Evolutionary conservation across 257 asterid genomes (phyloP), one percentile per base, ranked within the genome.

Genomic region (Catharanthus roseus): DNA sequence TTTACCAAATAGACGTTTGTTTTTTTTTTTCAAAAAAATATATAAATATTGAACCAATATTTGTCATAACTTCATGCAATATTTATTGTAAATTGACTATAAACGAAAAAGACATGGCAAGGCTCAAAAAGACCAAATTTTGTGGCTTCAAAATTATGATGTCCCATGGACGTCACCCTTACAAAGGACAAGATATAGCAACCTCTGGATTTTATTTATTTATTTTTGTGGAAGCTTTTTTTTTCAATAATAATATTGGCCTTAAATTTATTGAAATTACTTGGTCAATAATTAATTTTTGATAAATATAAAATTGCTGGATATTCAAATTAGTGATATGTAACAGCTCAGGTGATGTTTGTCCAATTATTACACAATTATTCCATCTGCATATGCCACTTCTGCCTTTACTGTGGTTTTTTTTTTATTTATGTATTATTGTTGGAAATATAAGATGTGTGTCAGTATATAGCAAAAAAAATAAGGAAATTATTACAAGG

Each of bases 301-400:
- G 6, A 5, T 6, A 58, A 56, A n/a, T n/a, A n/a, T n/a, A 44
- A 44, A 16, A 21, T 3, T 1, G 5, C 45, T 19, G 16, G 10
- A 47, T 31, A 29, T 67, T 18, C 5, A 5, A 10, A 12, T 18
- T 5, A 8, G 42, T 38, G 42, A n/a, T n/a, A n/a, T n/a, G 42
- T 38, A 38, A 38, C 42, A 38, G 42, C 42, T 38, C 8, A 38
- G n/a, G 31, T 33, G 28, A 34, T n/a, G 73, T 51, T 36, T 38
- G 31, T 29, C 50, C 50, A 34, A 34, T 69, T 44, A 53, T 54
- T 61, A 42, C 51, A 47, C 49, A 72, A 62, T 47, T 62, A 50
- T 72, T 47, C 54, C 41, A 23, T 58, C 21, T 34, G 54, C 26
- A 72, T 41, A 72, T 63, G 64, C 63, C 64, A 72, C 76, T 64